Conservation (phyloP, 179 eudicot species). For the Beta corolliflora region DNA sequence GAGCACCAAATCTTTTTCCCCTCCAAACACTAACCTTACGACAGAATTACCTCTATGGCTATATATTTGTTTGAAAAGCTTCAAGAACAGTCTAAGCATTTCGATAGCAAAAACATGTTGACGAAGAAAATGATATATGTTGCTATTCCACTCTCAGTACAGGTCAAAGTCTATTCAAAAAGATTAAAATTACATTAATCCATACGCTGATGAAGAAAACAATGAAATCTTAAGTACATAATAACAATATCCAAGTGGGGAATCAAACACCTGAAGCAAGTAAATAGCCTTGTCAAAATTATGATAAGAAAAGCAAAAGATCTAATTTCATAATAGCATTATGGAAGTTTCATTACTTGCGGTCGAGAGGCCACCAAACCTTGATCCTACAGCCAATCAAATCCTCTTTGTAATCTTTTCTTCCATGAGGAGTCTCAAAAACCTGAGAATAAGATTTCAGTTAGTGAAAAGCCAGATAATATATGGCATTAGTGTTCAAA, state of each 20-base stretch:
- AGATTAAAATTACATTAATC: too few species aligned
- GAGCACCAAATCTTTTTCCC: too few species aligned
- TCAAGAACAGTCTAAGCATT: too few species aligned
- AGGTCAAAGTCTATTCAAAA: not conserved
- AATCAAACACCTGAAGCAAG: not conserved
- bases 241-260: not conserved
- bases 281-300: not conserved
- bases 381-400: slow-evolving; percentile 41
- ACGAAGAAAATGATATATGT: not conserved
- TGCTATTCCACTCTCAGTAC: not conserved
- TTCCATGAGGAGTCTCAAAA: slow-evolving; percentile 38
- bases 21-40: too few species aligned
- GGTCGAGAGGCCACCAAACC: slow-evolving; percentile 46
- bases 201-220: not conserved
- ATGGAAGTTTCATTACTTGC: slow-evolving; percentile 24
- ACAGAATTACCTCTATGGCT: too few species aligned
- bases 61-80: too few species aligned
- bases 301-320: not conserved
- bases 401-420: slow-evolving; percentile 33
- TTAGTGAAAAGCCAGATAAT: not conserved
- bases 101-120: too few species aligned
- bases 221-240: not conserved
- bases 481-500: slow-evolving; percentile 5
- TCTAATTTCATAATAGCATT: not conserved
- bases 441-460: slow-evolving; percentile 22